Evolutionary conservation across 78 protist genomes (phyloP).

Genomic region (Goniomonas avonlea): DNA sequence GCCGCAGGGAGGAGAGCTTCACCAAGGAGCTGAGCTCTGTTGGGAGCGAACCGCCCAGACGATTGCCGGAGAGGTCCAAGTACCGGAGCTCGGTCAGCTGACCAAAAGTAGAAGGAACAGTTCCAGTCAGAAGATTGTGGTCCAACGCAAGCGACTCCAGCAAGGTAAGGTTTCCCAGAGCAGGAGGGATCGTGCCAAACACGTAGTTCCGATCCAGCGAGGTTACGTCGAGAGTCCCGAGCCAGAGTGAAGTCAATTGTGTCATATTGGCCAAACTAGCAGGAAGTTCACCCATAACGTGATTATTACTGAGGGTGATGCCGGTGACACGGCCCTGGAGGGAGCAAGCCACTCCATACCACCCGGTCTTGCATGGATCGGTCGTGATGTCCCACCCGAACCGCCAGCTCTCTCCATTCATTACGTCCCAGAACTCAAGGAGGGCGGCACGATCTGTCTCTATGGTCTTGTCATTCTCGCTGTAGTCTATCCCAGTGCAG

Average conservation of each 20-base stretch:
- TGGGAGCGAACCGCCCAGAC: slow-evolving; percentile 8
- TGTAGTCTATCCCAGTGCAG: too few relatives aligned
- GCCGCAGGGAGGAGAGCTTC: neutral
- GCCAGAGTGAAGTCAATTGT: too few relatives aligned
- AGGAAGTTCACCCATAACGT: too few relatives aligned
- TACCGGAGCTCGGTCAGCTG: neutral
- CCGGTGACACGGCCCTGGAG: slow-evolving; percentile 14
- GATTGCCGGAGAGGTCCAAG: neutral
- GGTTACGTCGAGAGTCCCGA: too few relatives aligned
- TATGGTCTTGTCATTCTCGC: too few relatives aligned
- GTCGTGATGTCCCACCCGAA: too few relatives aligned
- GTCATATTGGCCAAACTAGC: too few relatives aligned
- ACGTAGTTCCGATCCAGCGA: too few relatives aligned
- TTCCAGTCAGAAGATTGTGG: slow-evolving; percentile 17
- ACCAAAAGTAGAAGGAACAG: neutral
- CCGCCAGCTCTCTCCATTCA: too few relatives aligned
- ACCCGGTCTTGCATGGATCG: too few relatives aligned
- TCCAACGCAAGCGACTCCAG: neutral
- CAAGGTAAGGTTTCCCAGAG: slow-evolving; percentile 7
- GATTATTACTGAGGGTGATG: neutral
- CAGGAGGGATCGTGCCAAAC: slow-evolving; percentile 24
- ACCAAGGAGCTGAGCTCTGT: neutral
- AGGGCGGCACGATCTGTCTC: too few relatives aligned
- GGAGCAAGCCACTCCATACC: slow-evolving; percentile 11
- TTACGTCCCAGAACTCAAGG: too few relatives aligned